phyloP scores from a whole-genome alignment of 2,329 filamentous ascomycete genomes.

The Sclerotinia spermophila region DNA sequence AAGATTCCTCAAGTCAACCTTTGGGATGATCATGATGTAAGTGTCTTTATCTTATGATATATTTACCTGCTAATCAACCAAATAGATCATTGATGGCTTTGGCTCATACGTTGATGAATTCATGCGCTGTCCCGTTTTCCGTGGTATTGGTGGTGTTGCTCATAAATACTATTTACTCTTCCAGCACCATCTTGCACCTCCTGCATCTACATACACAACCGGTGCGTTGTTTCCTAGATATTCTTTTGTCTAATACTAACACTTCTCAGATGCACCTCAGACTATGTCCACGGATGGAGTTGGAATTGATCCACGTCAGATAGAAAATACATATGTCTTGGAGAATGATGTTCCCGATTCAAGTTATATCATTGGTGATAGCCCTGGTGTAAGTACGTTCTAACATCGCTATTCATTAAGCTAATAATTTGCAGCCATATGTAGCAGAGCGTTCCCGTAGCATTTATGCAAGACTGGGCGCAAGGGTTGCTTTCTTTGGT shows the following conservation, averaged over 20 bases:
- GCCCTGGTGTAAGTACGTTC: conserved; percentile 45
- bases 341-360: conserved; percentile 57
- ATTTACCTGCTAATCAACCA: conserved; percentile 25
- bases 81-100: conserved; percentile 76
- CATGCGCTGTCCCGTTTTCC: conserved; percentile 89
- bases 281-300: conserved; percentile 52
- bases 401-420: background rate
- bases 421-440: conserved; percentile 58
- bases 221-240: conserved; percentile 46
- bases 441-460: conserved; percentile 85
- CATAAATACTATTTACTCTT: conserved; percentile 99
- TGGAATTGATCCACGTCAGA: conserved; percentile 63
- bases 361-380: conserved; percentile 62
- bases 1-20: conserved; percentile 97
- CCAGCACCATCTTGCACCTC: conserved; percentile 88
- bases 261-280: conserved; percentile 45
- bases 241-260: conserved; percentile 19
- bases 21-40: conserved; percentile 90
- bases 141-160: conserved; percentile 83
- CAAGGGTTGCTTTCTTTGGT: conserved; percentile 78
- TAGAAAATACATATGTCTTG: conserved; percentile 70
- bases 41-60: conserved; percentile 20
- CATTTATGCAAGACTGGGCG: conserved; percentile 79
- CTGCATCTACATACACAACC: conserved; percentile 79
- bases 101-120: conserved; percentile 92